Evolutionary conservation across 2,329 filamentous ascomycete species (phyloP), one percentile per base, ranked within the genome.

Genomic region (Nothopassalora personata): DNA sequence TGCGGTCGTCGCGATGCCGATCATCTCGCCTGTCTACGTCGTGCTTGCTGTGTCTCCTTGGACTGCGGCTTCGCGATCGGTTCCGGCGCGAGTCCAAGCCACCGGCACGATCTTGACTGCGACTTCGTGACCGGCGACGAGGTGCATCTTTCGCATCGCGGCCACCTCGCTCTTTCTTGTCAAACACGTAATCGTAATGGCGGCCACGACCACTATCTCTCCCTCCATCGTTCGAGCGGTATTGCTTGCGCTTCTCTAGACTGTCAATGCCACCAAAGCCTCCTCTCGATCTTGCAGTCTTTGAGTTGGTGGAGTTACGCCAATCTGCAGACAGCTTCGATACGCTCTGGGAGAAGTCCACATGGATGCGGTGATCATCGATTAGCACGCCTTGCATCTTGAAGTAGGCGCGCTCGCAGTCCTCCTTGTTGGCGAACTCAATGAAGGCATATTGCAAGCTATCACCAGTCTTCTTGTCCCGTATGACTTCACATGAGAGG

Each of bases 381-480:
- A 99, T 97, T 57, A 99, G 78, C 1, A 97, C 93, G 1, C 88
- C 91, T 73, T 99, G 91, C 94, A 99, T 99, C 77, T 99, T 99
- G 79, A 95, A 94, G 71, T 97, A 99, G 2, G 94, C 94, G 54
- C 90, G 86, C 76, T 99, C 94, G 73, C 94, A 97, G 55, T 93
- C 89, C 66, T 88, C 85, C 76, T 97, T 94, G 57, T 95, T 89
- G 59, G 93, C 90, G 69, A 93, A 99, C 73, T 99, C 94, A 70
- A 99, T 95, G 67, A 99, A 99, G 1, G 94, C 91, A 72, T 99
- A 99, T 73, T 99, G 94, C 52, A 99, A 77, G 70, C 91, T 96
- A 75, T 99, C 94, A 4, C 91, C 91, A 0, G 93, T 97, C 70
- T 91, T 91, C 71, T 89, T 90, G 73, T 99, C 94, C 52, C 93